Conservation (phyloP, 2,329 filamentous ascomycete species). For the Volutella citrinella region DNA sequence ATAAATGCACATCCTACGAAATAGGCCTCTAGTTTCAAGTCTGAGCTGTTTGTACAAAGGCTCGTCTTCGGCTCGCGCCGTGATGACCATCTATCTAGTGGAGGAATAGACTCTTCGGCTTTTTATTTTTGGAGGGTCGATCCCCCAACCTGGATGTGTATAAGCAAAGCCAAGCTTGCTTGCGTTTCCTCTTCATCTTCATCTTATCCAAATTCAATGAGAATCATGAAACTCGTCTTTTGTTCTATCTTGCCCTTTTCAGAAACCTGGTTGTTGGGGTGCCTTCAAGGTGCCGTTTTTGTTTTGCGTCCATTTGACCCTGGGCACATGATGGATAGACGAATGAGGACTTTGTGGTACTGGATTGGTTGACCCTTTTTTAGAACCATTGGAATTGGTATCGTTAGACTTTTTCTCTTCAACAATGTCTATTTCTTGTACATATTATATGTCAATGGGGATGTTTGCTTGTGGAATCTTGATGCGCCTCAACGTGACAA, state of each 20-base stretch:
- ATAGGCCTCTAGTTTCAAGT: no score
- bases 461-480: conserved; percentile 12
- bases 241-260: conserved; percentile 19
- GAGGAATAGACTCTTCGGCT: conserved; percentile 13
- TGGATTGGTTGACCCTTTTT: conserved; percentile 6
- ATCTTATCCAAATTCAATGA: conserved; percentile 27
- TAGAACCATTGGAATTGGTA: conserved; percentile 5
- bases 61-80: conserved; percentile 16
- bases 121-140: no score
- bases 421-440: conserved; percentile 16
- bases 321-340: conserved; percentile 19
- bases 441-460: conserved; percentile 15
- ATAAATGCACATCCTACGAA: conserved; percentile 20
- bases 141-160: conserved; percentile 27
- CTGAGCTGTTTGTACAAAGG: conserved; percentile 25
- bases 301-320: conserved; percentile 1
- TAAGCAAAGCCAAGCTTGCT: conserved; percentile 15
- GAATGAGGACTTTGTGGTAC: conserved; percentile 9
- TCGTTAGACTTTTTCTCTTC: conserved; percentile 13
- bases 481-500: no score
- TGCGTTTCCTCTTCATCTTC: conserved; percentile 14
- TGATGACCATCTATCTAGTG: conserved; percentile 20
- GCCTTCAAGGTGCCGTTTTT: conserved; percentile 6
- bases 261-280: conserved; percentile 4
- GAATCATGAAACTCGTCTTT: conserved; percentile 25